Percentiles rank a stretch among this genome's conserved stretches.
Conservation (phyloP, 768 basidiomycete species). For the Podaxis sp. region DNA sequence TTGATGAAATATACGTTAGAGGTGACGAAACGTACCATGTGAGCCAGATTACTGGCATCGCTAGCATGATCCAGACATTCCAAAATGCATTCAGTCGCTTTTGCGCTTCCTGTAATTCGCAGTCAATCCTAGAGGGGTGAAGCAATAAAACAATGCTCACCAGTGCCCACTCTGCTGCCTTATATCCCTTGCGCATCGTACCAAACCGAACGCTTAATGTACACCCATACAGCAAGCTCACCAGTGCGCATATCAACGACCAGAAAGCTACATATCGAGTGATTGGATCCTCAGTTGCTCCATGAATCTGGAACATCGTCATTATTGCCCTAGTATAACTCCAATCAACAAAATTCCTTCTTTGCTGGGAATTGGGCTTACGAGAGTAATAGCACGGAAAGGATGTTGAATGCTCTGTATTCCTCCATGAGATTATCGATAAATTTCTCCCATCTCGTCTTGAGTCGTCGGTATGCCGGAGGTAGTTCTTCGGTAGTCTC, state of each 20-base stretch:
- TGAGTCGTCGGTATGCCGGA: background rate
- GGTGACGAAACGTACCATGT: constrained; percentile 40
- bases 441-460: constrained; percentile 14
- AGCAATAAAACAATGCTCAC: constrained; percentile 23
- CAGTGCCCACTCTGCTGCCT: constrained; percentile 60
- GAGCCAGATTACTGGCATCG: constrained; percentile 61
- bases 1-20: background rate
- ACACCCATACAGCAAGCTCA: constrained; percentile 61
- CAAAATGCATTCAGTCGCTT: constrained; percentile 30
- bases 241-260: constrained; percentile 53
- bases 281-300: constrained; percentile 45
- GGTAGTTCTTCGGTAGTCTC: background rate
- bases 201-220: constrained; percentile 61
- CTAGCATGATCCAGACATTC: constrained; percentile 69
- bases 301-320: constrained; percentile 28
- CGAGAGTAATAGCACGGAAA: constrained; percentile 17
- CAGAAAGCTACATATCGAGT: constrained; percentile 52
- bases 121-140: background rate
- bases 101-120: constrained; percentile 46
- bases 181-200: constrained; percentile 60
- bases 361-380: background rate
- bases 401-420: constrained; percentile 17
- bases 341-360: background rate
- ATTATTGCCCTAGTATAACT: constrained; percentile 24
- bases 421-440: constrained; percentile 16